Percentiles rank a stretch among this genome's conserved stretches.
Evolutionary conservation across 2,329 filamentous ascomycete species (phyloP).

Genomic region (Fusarium hainanense): DNA sequence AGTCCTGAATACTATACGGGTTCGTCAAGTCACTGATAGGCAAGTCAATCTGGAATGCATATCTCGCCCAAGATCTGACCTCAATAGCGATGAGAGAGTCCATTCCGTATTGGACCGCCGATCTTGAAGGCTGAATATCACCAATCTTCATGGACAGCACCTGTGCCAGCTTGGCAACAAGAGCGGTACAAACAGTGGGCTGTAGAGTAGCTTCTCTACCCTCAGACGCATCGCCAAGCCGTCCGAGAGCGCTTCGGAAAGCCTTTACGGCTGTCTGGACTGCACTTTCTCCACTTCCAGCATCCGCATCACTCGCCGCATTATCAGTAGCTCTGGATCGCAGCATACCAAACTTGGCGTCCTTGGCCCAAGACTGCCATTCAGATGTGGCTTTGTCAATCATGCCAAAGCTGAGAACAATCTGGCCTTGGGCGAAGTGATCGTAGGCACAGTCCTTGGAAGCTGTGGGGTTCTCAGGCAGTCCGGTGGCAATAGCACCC

Average conservation of each 20-base stretch:
- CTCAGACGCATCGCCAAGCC: conserved; percentile 25
- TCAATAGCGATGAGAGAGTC: conserved; percentile 43
- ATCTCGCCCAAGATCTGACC: conserved; percentile 42
- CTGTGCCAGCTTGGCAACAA: conserved; percentile 40
- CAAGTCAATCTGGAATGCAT: conserved; percentile 42
- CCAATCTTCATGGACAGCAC: conserved; percentile 40
- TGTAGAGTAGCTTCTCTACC: conserved; percentile 35
- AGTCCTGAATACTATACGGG: conserved; percentile 41
- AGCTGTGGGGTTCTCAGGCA: conserved; percentile 17
- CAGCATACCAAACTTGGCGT: conserved; percentile 39
- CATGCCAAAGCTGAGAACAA: conserved; percentile 41
- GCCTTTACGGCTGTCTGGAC: conserved; percentile 42
- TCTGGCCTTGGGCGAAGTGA: conserved; percentile 34
- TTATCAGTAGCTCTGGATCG: conserved; percentile 33
- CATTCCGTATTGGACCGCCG: conserved; percentile 41
- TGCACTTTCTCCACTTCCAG: conserved; percentile 35
- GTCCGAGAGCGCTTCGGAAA: conserved; percentile 29
- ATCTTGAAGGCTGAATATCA: conserved; percentile 39
- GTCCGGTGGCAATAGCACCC: conserved; percentile 36
- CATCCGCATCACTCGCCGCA: conserved; percentile 23
- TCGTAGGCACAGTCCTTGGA: conserved; percentile 24
- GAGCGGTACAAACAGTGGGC: conserved; percentile 36
- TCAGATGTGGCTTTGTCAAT: conserved; percentile 40
- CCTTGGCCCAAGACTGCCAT: conserved; percentile 42
- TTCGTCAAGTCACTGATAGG: conserved; percentile 43